These are phyloP conservation scores for Castanospermum australe DNA, from an alignment of 306 rosid genomes.

Conservation along the genomic window DNA sequence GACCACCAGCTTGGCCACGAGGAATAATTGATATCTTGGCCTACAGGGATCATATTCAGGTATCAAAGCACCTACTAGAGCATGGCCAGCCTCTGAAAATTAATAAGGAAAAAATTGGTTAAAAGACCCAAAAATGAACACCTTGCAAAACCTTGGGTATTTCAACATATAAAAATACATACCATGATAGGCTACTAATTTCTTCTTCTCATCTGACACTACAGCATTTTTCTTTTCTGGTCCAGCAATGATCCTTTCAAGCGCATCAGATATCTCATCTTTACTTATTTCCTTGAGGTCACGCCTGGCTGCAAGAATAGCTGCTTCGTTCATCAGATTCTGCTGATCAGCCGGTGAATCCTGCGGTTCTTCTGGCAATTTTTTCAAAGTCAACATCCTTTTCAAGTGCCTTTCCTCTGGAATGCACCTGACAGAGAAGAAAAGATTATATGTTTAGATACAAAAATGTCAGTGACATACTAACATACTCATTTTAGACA, in stretches of 20 bases:
- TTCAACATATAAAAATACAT: not conserved
- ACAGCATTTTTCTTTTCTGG: constrained; percentile 99
- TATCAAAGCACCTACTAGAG: constrained; percentile 55
- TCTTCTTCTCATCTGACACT: constrained; percentile 96
- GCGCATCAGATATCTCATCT: constrained; percentile 97
- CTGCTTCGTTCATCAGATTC: constrained; percentile 98
- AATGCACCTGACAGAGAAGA: constrained; percentile 60
- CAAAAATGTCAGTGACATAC: not conserved
- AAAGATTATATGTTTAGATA: constrained; percentile 4
- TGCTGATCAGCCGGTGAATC: constrained; percentile 77
- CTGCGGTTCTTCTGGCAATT: constrained; percentile 96
- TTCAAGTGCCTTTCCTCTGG: constrained; percentile 83
- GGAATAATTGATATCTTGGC: constrained; percentile 98
- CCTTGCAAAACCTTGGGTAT: not conserved
- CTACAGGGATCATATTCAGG: constrained; percentile 71
- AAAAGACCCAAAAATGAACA: not conserved
- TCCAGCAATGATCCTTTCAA: constrained; percentile 95
- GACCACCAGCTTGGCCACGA: constrained; percentile 74
- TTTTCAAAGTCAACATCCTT: constrained; percentile 97
- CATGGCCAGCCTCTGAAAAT: constrained; percentile 96
- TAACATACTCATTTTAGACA: not conserved
- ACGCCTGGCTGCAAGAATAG: constrained; percentile 98
- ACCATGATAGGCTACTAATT: constrained; percentile 73
- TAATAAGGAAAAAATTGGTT: not conserved
- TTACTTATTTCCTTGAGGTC: constrained; percentile 97